Evolutionary conservation across 345 rosid species (phyloP).

Genomic region (Gossypium mustelinum): DNA sequence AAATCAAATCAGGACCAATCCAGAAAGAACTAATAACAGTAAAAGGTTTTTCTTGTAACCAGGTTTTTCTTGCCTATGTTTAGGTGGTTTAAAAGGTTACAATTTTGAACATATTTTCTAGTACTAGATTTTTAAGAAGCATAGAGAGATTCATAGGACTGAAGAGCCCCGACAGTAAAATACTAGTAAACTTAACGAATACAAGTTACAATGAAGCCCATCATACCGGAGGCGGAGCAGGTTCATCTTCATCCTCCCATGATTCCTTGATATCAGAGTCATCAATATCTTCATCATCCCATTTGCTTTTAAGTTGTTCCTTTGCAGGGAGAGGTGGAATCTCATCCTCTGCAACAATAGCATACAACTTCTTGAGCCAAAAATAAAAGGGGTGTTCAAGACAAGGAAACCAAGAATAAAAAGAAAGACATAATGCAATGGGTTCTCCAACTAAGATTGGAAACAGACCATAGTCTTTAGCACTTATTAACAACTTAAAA

Average conservation of each 20-base stretch:
- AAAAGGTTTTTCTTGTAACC: neutral
- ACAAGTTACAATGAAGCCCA: slow-evolving; percentile 9
- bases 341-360: slow-evolving; percentile 54
- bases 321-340: slow-evolving; percentile 51
- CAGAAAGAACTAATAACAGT: neutral
- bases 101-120: neutral
- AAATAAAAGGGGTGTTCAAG: neutral
- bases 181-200: neutral
- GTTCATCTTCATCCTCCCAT: slow-evolving; percentile 97
- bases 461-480: neutral
- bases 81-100: neutral
- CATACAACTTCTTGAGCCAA: neutral
- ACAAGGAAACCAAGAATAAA: neutral
- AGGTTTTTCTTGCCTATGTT: neutral
- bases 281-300: slow-evolving; percentile 97
- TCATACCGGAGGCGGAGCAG: slow-evolving; percentile 69
- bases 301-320: slow-evolving; percentile 48
- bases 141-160: neutral
- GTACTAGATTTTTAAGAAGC: neutral
- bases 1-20: neutral
- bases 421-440: neutral
- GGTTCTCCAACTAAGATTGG: neutral
- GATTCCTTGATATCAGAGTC: slow-evolving; percentile 88
- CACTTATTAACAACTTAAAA: neutral
- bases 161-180: neutral